A percentile compares a stretch with the other conserved stretches of the same genome.
phyloP scores from a whole-genome alignment of 768 basidiomycete species.

The Pisolithus marmoratus region DNA sequence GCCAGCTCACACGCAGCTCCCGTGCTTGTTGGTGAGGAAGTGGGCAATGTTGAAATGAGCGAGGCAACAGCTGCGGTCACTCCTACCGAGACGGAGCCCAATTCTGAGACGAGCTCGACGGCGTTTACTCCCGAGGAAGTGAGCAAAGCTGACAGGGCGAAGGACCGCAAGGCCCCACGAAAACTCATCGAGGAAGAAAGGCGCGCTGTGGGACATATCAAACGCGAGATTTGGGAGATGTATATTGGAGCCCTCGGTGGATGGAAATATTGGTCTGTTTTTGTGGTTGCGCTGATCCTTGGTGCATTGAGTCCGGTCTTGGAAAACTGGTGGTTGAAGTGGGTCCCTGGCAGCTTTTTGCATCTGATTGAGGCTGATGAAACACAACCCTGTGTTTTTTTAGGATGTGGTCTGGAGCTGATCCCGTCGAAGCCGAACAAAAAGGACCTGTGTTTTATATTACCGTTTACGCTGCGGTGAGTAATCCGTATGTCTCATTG shows the following conservation, averaged over 20 bases:
- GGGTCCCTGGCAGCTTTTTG: slow-evolving; percentile 1
- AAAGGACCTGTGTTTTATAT: slow-evolving; percentile 45
- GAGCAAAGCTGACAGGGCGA: slow-evolving; percentile 26
- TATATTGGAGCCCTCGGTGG: slow-evolving; percentile 50
- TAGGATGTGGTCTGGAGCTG: slow-evolving; percentile 54
- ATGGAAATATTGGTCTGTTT: slow-evolving; percentile 51
- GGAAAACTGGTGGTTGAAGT: slow-evolving; percentile 71
- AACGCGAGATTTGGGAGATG: slow-evolving; percentile 57
- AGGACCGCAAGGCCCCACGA: slow-evolving; percentile 55
- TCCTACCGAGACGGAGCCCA: slow-evolving; percentile 19
- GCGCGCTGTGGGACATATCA: slow-evolving; percentile 69
- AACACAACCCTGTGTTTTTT: slow-evolving; percentile 18
- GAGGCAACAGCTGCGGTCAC: slow-evolving; percentile 11
- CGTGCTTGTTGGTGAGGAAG: background rate
- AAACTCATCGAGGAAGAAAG: slow-evolving; percentile 84
- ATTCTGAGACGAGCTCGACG: slow-evolving; percentile 40
- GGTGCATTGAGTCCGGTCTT: slow-evolving; percentile 61
- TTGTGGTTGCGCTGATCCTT: slow-evolving; percentile 45
- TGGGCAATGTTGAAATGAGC: background rate
- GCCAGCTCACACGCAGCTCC: background rate
- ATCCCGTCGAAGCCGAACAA: slow-evolving; percentile 32
- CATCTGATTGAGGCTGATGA: background rate
- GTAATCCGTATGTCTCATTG: slow-evolving; percentile 10
- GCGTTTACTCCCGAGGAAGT: slow-evolving; percentile 34
- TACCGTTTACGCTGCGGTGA: slow-evolving; percentile 59